Evolutionary conservation across 495 filamentous ascomycete species (phyloP), one percentile per base, ranked within the genome.

Genomic region (Chaetomium fimeti): DNA sequence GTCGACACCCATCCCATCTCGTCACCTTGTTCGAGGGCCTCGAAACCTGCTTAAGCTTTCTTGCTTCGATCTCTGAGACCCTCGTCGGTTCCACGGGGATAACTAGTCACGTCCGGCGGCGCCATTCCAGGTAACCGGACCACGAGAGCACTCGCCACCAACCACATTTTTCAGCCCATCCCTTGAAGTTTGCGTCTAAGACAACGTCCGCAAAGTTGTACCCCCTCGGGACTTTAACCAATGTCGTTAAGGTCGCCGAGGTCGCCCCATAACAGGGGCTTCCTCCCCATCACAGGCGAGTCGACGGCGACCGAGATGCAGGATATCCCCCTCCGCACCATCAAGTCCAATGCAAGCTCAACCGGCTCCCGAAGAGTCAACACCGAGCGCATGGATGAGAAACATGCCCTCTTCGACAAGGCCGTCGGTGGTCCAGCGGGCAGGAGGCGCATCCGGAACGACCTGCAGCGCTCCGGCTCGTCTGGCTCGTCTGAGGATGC

Each of bases 401-500:
- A 76, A 48, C 56, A 79, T 40, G 79, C 77, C 60, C 76, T 86
- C 63, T 88, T 86, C 72, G 76, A 82, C 49, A 76, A 74, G 40
- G 48, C 60, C 32, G 53, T 65, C 13, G 60, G 66, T 0, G 70
- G 66, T 7, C 71, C 74, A 12, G 81, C 76, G 24, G 89, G 86
- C 65, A 83, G 82, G 74, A 84, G 85, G 70, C 85, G 79, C 71
- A 75, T 72, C 7, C 77, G 74, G 75, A 78, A 75, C 58, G 84
- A 75, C 27, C 75, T 82, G 47, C 73, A 80, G 56, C 81, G 82
- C 12, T 79, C 82, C 52, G 85, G 83, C 60, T 69, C 71, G 7
- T 83, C 87, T 61, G 85, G 85, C 7, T 60, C 73, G 60, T 68
- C 70, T 28, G 86, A 87, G n/a, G 81, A 83, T 55, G 69, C 80